A percentile compares a stretch with the other conserved stretches of the same genome.
phyloP scores from a whole-genome alignment of 768 basidiomycete genomes.

The Kwoniella pini region DNA sequence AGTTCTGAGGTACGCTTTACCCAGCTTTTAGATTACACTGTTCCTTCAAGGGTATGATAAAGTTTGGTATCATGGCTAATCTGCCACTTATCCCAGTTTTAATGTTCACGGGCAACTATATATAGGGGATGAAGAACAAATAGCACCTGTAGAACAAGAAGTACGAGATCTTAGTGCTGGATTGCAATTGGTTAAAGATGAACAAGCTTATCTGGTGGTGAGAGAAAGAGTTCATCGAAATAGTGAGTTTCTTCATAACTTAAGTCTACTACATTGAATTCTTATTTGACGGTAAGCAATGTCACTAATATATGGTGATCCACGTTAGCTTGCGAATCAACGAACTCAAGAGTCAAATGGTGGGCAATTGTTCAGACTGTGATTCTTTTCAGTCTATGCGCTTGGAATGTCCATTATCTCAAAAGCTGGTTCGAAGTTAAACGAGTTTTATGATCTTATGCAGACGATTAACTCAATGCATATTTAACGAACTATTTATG shows the following conservation, averaged over 20 bases:
- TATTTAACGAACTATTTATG: background rate
- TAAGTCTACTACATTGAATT: too few species aligned
- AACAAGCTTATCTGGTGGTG: conserved; percentile 97
- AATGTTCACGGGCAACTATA: conserved; percentile 98
- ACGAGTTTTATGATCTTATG: conserved; percentile 66
- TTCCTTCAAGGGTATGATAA: too few species aligned
- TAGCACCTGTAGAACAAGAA: conserved; percentile 95
- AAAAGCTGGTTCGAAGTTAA: conserved; percentile 94
- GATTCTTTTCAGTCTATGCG: conserved; percentile 85
- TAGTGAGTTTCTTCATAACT: conserved; percentile 65
- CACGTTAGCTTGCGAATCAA: conserved; percentile 56
- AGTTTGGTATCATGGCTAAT: too few species aligned
- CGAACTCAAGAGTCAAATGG: conserved; percentile 94
- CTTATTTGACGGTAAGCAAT: background rate
- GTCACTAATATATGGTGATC: background rate
- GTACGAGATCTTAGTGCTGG: conserved; percentile 80
- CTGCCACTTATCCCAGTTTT: conserved; percentile 65
- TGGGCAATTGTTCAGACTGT: conserved; percentile 92
- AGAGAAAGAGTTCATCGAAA: conserved; percentile 90
- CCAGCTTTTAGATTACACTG: too few species aligned
- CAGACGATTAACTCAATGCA: background rate
- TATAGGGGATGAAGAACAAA: conserved; percentile 77
- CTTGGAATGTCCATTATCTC: conserved; percentile 96
- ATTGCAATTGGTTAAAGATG: conserved; percentile 88
- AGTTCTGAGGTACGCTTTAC: conserved; percentile 72